phyloP scores from a whole-genome alignment of 495 filamentous ascomycete species.

The Wilcoxina mikolae region DNA sequence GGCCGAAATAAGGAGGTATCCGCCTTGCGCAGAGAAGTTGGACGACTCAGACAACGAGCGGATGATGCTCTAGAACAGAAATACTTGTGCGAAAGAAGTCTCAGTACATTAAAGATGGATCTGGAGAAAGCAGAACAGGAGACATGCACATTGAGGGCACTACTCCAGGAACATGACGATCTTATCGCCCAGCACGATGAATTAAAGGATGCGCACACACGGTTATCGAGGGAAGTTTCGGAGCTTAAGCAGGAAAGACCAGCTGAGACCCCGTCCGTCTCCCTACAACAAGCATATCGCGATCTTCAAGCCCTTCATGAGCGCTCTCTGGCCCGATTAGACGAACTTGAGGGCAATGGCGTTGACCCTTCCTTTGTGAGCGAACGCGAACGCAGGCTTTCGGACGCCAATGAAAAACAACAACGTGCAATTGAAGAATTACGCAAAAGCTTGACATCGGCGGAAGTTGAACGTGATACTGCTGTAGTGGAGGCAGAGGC shows the following conservation, averaged over 20 bases:
- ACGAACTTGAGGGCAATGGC: conserved; percentile 27
- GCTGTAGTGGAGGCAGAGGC: conserved; percentile 45
- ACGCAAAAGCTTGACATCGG: conserved; percentile 47
- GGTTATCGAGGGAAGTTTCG: conserved; percentile 30
- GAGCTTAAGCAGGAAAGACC: conserved; percentile 23
- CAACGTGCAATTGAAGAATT: conserved; percentile 46
- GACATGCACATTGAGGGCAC: conserved; percentile 58
- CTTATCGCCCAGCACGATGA: conserved; percentile 40
- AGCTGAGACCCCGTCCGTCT: conserved; percentile 38
- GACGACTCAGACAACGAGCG: conserved; percentile 66
- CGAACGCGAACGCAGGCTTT: conserved; percentile 35
- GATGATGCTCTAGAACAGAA: conserved; percentile 95
- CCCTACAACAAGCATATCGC: conserved; percentile 61
- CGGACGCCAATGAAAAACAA: conserved; percentile 44
- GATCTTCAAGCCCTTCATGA: conserved; percentile 55
- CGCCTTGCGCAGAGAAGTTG: conserved; percentile 68
- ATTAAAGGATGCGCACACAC: conserved; percentile 28
- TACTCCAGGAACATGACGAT: conserved; percentile 81
- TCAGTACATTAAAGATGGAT: conserved; percentile 89
- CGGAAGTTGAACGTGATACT: conserved; percentile 57
- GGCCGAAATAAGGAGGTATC: conserved; percentile 73
- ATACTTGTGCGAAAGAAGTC: conserved; percentile 87
- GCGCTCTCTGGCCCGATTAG: conserved; percentile 31
- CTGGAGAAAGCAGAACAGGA: conserved; percentile 91
- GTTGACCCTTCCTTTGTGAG: conserved; percentile 37